Evolutionary conservation across 768 basidiomycete genomes (phyloP).

Genomic region (Pulveroboletus sp.): DNA sequence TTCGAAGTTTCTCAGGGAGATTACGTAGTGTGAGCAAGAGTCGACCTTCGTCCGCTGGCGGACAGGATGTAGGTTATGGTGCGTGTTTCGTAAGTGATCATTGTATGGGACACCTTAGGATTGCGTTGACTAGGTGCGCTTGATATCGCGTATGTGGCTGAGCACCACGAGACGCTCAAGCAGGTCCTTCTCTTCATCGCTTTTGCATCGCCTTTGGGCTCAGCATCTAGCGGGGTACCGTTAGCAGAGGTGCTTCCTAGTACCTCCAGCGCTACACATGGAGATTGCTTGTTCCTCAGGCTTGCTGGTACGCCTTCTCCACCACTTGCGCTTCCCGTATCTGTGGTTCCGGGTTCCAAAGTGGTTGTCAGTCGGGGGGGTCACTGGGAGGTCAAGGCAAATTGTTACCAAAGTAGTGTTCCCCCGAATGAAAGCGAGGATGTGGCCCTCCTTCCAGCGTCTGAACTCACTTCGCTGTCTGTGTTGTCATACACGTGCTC

Average conservation of each 20-base stretch:
- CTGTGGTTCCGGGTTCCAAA: conserved; percentile 55
- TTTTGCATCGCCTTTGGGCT: conserved; percentile 5
- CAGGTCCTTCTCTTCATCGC: conserved; percentile 74
- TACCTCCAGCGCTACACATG: conserved; percentile 34
- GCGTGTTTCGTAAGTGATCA: not conserved
- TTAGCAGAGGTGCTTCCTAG: conserved; percentile 61
- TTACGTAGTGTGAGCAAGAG: conserved; percentile 20
- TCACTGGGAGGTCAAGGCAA: conserved; percentile 72
- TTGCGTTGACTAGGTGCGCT: conserved; percentile 24
- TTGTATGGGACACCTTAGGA: not conserved
- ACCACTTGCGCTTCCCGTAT: conserved; percentile 52
- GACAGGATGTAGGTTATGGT: conserved; percentile 15
- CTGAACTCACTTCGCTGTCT: conserved; percentile 48
- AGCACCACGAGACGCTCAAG: conserved; percentile 83
- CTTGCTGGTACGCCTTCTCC: conserved; percentile 54
- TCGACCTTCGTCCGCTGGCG: conserved; percentile 12
- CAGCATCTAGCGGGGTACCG: conserved; percentile 41
- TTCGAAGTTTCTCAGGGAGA: conserved; percentile 21
- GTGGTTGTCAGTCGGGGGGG: conserved; percentile 49
- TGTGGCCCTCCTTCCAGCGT: conserved; percentile 58
- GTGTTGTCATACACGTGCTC: conserved; percentile 73
- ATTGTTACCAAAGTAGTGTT: conserved; percentile 25
- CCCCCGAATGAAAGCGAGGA: conserved; percentile 25
- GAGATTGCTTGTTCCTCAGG: conserved; percentile 59
- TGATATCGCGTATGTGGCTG: conserved; percentile 53